Percentiles rank a stretch among this genome's conserved stretches.
These are phyloP conservation scores for Lantana camara DNA, from an alignment of 257 asterid species.

Conservation along the genomic window DNA sequence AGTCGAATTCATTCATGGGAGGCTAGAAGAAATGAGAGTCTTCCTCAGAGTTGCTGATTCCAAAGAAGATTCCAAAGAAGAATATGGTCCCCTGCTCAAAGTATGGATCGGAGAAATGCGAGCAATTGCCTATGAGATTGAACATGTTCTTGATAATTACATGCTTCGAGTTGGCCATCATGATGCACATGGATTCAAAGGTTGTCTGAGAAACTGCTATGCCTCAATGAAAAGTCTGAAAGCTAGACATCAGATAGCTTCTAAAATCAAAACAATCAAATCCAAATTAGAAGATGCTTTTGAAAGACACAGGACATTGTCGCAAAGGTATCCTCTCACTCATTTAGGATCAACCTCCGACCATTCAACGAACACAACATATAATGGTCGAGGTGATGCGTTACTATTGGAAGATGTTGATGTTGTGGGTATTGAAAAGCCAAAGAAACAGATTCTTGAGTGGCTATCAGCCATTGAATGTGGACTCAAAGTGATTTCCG, in stretches of 20 bases:
- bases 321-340: background rate
- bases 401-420: background rate
- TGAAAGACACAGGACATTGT: conserved; percentile 12
- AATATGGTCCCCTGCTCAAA: too few species aligned
- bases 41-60: too few species aligned
- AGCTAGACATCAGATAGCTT: conserved; percentile 25
- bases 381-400: background rate
- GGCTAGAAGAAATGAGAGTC: too few species aligned
- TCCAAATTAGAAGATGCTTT: conserved; percentile 22
- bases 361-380: background rate
- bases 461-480: background rate
- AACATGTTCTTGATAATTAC: too few species aligned
- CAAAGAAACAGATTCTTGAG: background rate
- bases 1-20: too few species aligned
- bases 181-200: conserved; percentile 5
- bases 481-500: background rate
- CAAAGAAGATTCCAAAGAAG: too few species aligned
- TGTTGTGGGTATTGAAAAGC: background rate
- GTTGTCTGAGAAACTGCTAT: conserved; percentile 1
- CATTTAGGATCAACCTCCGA: background rate
- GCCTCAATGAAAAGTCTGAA: conserved; percentile 19
- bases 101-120: too few species aligned
- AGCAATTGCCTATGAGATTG: too few species aligned
- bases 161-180: too few species aligned
- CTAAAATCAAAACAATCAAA: conserved; percentile 25